These are phyloP conservation scores for Leishmania amazonensis DNA, from an alignment of 208 protist species.

Conservation along the genomic window DNA sequence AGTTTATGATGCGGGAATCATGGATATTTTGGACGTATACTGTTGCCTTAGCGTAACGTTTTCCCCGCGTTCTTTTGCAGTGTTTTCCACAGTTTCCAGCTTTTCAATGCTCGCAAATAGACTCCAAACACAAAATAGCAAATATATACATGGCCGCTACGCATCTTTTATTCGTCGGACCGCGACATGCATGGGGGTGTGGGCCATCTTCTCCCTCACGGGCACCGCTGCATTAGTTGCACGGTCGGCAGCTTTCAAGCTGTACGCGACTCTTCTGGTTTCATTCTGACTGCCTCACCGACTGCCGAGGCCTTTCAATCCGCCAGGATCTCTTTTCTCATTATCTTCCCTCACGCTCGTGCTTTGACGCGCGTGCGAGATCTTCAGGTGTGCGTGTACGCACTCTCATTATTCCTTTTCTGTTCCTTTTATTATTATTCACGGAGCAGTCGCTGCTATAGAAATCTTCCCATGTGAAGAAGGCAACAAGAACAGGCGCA, in stretches of 20 bases:
- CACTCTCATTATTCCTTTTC: neutral
- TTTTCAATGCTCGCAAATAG: neutral
- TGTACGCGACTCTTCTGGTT: neutral
- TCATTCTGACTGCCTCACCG: neutral
- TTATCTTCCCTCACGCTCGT: neutral
- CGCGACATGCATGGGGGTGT: neutral
- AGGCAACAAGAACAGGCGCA: neutral
- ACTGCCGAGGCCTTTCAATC: neutral
- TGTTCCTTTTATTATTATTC: slow-evolving; percentile 19
- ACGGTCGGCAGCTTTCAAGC: neutral
- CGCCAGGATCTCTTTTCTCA: neutral
- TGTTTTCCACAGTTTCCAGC: neutral
- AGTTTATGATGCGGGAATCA: neutral
- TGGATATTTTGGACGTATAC: neutral
- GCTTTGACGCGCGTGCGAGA: neutral
- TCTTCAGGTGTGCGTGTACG: neutral
- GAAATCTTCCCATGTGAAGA: neutral
- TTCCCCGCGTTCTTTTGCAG: neutral
- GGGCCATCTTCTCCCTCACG: neutral
- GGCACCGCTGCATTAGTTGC: neutral
- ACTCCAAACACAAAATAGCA: neutral
- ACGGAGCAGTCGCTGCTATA: neutral
- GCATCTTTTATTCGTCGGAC: neutral
- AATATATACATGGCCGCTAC: neutral
- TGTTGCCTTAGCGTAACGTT: neutral